Evolutionary conservation across 306 rosid genomes (phyloP).

Genomic region (Citrullus colocynthis): DNA sequence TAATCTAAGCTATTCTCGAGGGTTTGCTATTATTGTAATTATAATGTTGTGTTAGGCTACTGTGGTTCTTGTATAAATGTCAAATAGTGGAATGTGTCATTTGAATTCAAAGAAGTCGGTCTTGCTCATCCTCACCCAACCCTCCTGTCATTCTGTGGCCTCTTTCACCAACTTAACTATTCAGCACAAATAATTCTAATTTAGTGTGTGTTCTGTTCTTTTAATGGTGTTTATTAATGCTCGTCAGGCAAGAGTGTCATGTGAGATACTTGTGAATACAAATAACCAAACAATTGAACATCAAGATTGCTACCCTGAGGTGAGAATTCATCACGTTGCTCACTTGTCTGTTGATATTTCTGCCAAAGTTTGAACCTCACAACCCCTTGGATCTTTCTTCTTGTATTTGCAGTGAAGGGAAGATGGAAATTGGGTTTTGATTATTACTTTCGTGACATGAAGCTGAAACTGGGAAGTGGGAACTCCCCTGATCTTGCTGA

Average conservation of each 20-base stretch:
- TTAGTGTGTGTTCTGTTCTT: not conserved
- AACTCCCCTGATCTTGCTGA: not conserved
- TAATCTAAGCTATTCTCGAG: not conserved
- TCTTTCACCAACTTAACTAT: not conserved
- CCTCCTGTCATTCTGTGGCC: not conserved
- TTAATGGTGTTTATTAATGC: not conserved
- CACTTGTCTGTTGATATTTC: not conserved
- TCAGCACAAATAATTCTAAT: not conserved
- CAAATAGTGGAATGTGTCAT: not conserved
- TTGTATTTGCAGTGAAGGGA: not conserved
- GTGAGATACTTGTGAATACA: constrained; percentile 51
- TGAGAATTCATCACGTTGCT: constrained; percentile 15
- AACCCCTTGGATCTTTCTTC: not conserved
- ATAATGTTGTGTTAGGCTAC: not conserved
- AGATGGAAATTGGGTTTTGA: not conserved
- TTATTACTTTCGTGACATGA: not conserved
- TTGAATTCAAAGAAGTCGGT: not conserved
- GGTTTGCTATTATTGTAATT: not conserved
- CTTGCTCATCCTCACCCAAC: not conserved
- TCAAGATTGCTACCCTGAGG: constrained; percentile 80
- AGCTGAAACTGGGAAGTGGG: not conserved
- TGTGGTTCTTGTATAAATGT: not conserved
- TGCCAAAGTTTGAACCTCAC: not conserved
- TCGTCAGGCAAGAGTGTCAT: constrained; percentile 58
- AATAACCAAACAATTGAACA: constrained; percentile 39